Conservation (phyloP, 2,329 filamentous ascomycete species). For the Acephala macrosclerotiorum region DNA sequence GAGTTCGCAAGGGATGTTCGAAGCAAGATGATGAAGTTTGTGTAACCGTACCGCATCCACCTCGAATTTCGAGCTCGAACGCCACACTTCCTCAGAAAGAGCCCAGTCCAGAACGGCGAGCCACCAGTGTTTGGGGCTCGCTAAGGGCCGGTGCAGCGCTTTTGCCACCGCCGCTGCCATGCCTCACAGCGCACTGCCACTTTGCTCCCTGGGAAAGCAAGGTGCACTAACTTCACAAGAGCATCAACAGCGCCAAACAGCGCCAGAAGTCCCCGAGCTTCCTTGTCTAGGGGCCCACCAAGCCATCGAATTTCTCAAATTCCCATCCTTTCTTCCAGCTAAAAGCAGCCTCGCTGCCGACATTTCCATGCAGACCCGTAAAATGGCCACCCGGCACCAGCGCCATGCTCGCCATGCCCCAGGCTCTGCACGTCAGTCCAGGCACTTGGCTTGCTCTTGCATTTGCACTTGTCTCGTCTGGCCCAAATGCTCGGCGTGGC, state of each 20-base stretch:
- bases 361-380: slow-evolving; percentile 8
- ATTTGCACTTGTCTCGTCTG: slow-evolving; percentile 8
- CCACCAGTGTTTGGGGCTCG: no score
- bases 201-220: no score
- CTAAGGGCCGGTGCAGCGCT: no score
- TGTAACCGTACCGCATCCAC: no score
- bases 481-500: not conserved
- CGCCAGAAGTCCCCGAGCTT: not conserved
- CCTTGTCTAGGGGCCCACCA: slow-evolving; percentile 13
- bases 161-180: no score
- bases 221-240: no score
- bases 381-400: not conserved
- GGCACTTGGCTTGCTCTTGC: not conserved
- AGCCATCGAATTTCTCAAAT: slow-evolving; percentile 24
- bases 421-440: slow-evolving; percentile 6
- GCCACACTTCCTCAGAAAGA: no score
- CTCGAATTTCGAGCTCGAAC: no score
- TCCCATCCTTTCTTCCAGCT: slow-evolving; percentile 16
- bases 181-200: no score
- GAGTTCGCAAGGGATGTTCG: no score
- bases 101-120: no score
- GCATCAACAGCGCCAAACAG: not conserved
- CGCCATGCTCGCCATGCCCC: not conserved
- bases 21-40: no score
- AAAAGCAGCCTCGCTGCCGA: slow-evolving; percentile 24